phyloP scores from a whole-genome alignment of 306 rosid species.

The Parietaria judaica region DNA sequence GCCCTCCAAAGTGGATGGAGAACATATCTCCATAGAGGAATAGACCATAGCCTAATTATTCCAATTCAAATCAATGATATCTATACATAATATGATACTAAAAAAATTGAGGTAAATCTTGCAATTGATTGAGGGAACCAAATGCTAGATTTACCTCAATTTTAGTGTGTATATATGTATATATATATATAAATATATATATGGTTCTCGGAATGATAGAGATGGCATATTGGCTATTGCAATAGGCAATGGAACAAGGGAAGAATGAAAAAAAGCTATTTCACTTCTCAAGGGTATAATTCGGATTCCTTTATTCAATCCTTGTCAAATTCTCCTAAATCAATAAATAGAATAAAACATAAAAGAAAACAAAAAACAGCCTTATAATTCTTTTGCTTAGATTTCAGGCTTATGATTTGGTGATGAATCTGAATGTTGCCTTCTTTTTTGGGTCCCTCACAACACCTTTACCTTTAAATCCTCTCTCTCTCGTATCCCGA shows the following conservation, averaged over 20 bases:
- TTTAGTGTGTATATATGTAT: no score
- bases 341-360: slow-evolving; percentile 5
- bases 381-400: slow-evolving; percentile 43
- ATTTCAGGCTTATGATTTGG: slow-evolving; percentile 51
- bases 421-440: slow-evolving; percentile 67
- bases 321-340: slow-evolving; percentile 65
- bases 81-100: no score
- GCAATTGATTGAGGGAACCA: slow-evolving; percentile 35
- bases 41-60: background rate
- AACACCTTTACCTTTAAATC: slow-evolving; percentile 49
- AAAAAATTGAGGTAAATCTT: no score
- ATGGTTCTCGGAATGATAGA: no score
- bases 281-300: slow-evolving; percentile 79
- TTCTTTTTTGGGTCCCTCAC: slow-evolving; percentile 36
- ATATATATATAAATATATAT: no score
- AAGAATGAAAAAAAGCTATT: slow-evolving; percentile 62
- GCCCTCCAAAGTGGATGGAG: slow-evolving; percentile 9
- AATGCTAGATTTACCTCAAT: no score
- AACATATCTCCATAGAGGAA: no score
- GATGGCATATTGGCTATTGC: no score
- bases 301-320: slow-evolving; percentile 56
- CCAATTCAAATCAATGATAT: background rate
- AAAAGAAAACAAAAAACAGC: slow-evolving; percentile 33
- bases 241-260: slow-evolving; percentile 21
- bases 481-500: slow-evolving; percentile 31